These are phyloP conservation scores for Carex pumila DNA, from an alignment of 176 grass and related monocot species.

Conservation along the genomic window DNA sequence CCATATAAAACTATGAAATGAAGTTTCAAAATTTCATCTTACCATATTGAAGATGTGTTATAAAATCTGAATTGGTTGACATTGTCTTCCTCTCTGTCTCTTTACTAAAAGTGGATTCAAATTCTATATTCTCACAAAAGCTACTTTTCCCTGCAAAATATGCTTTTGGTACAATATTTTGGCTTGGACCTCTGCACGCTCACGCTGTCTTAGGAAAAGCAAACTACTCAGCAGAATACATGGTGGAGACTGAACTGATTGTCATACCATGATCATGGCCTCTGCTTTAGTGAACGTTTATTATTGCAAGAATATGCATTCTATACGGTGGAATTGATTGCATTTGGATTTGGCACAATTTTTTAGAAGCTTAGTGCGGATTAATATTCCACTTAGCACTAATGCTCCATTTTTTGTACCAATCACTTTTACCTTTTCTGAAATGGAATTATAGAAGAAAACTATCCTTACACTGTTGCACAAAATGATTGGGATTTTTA, in stretches of 20 bases:
- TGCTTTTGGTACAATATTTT: conserved; percentile 2
- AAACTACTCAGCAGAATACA: neutral
- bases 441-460: no score
- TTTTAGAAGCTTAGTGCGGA: neutral
- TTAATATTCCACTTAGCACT: conserved; percentile 17
- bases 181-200: neutral
- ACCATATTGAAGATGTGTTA: no score
- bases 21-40: no score
- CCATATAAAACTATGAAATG: no score
- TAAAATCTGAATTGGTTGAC: neutral
- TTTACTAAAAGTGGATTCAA: conserved; percentile 2
- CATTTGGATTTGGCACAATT: conserved; percentile 9
- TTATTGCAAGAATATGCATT: conserved; percentile 12
- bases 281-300: neutral
- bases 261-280: neutral
- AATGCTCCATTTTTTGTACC: conserved; percentile 5
- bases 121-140: conserved; percentile 13
- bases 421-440: neutral
- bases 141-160: neutral
- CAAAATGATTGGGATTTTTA: neutral
- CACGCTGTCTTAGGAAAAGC: neutral
- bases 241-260: neutral
- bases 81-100: neutral
- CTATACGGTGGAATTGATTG: neutral
- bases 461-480: neutral